phyloP scores from a whole-genome alignment of 768 basidiomycete species.

The Tricholoma hemisulphureum region DNA sequence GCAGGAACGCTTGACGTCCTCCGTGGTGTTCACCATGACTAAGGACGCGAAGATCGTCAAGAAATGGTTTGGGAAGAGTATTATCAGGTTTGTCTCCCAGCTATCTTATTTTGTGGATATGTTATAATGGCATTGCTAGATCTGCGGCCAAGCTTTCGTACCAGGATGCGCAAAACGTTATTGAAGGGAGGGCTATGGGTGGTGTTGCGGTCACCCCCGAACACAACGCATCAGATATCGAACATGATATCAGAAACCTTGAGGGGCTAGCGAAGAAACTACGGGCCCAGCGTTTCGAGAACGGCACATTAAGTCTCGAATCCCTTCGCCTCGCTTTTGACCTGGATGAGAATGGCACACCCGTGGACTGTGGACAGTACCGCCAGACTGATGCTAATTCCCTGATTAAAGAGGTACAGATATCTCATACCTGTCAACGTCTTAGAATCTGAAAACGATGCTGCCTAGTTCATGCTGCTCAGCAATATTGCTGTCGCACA shows the following conservation, averaged over 20 bases:
- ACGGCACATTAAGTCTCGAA: slow-evolving; percentile 73
- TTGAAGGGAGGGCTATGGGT: slow-evolving; percentile 67
- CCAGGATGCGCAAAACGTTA: slow-evolving; percentile 73
- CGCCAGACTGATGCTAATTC: slow-evolving; percentile 70
- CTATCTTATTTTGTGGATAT: not conserved
- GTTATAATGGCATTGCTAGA: slow-evolving; percentile 39
- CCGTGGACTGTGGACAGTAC: slow-evolving; percentile 72
- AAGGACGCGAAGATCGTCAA: slow-evolving; percentile 77
- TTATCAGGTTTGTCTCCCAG: slow-evolving; percentile 66
- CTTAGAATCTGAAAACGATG: not conserved
- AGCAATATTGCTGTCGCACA: slow-evolving; percentile 90
- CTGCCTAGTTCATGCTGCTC: slow-evolving; percentile 83
- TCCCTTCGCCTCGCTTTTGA: slow-evolving; percentile 72
- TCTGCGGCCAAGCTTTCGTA: slow-evolving; percentile 88
- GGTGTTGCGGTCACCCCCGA: slow-evolving; percentile 53
- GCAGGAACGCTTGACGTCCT: slow-evolving; percentile 88
- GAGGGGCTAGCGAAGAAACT: slow-evolving; percentile 71
- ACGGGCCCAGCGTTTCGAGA: slow-evolving; percentile 69
- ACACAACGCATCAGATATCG: slow-evolving; percentile 60
- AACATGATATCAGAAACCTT: slow-evolving; percentile 72
- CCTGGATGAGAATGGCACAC: slow-evolving; percentile 76
- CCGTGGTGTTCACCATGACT: slow-evolving; percentile 82
- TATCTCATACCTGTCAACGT: not conserved
- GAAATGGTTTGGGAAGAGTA: slow-evolving; percentile 92
- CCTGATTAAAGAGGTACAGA: slow-evolving; percentile 84